Conservation (phyloP, 2,329 filamentous ascomycete genomes). For the Penicillium sp. region DNA sequence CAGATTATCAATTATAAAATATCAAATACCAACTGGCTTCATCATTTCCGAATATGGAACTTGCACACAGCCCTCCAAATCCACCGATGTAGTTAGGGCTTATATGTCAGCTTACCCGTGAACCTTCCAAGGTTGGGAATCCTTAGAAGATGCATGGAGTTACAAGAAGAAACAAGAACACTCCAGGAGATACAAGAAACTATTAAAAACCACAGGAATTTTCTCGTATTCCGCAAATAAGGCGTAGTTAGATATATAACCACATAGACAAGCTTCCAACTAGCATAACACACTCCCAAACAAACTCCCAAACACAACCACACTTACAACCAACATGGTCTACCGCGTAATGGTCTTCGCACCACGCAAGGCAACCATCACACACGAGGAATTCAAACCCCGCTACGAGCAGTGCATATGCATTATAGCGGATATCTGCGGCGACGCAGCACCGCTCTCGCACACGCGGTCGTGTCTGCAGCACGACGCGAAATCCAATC, state of each 20-base stretch:
- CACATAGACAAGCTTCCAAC: not conserved
- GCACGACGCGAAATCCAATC: not conserved
- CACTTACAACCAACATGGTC: not conserved
- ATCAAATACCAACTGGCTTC: not conserved
- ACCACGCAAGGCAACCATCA: not conserved
- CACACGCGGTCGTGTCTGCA: not conserved
- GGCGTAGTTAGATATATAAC: not conserved
- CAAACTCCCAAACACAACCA: not conserved
- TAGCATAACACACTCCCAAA: not conserved
- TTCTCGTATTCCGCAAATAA: not conserved
- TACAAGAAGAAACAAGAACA: not conserved
- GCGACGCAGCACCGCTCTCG: not conserved
- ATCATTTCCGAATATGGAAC: not conserved
- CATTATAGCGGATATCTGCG: not conserved
- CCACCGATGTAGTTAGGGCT: not conserved
- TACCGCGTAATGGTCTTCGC: not conserved
- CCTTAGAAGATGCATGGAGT: not conserved
- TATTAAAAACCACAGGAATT: not conserved
- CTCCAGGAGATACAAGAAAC: not conserved
- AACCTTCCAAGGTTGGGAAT: no score
- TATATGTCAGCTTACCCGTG: not conserved
- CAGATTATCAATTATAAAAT: not conserved
- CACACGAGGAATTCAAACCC: not conserved
- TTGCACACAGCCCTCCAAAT: not conserved
- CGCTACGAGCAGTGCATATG: slow-evolving; percentile 1